These are phyloP conservation scores for Cafeteria roenbergensis DNA, from an alignment of 108 stramenopile species.

Conservation along the genomic window DNA sequence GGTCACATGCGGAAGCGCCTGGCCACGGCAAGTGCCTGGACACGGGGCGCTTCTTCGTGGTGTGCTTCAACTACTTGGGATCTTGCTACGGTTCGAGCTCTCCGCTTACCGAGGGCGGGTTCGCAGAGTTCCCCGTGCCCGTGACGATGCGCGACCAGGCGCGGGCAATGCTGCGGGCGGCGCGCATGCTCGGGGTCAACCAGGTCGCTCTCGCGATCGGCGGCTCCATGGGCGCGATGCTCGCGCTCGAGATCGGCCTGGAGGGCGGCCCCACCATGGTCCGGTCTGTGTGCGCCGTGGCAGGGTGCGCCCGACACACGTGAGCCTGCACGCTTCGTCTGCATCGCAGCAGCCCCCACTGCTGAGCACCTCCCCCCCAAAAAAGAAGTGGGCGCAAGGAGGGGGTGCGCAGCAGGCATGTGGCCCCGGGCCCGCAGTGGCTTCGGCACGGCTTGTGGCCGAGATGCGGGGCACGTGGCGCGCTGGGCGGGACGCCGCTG, in stretches of 20 bases:
- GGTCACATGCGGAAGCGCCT: too few species aligned
- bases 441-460: background rate
- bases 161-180: background rate
- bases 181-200: background rate
- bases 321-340: too few species aligned
- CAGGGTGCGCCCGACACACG: too few species aligned
- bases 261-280: too few species aligned
- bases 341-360: too few species aligned
- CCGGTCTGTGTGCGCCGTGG: too few species aligned
- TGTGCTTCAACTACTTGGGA: background rate
- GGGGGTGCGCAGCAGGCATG: too few species aligned
- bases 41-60: background rate
- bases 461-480: background rate
- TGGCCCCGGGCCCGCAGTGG: too few species aligned
- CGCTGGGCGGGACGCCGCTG: background rate
- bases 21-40: background rate
- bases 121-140: background rate
- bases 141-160: background rate
- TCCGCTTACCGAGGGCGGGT: background rate
- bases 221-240: background rate
- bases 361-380: too few species aligned
- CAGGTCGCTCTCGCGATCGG: background rate
- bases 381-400: too few species aligned
- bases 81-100: background rate
- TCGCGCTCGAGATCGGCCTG: background rate